Conservation (phyloP, 148 eudicot genomes). For the Nepenthes gracilis region DNA sequence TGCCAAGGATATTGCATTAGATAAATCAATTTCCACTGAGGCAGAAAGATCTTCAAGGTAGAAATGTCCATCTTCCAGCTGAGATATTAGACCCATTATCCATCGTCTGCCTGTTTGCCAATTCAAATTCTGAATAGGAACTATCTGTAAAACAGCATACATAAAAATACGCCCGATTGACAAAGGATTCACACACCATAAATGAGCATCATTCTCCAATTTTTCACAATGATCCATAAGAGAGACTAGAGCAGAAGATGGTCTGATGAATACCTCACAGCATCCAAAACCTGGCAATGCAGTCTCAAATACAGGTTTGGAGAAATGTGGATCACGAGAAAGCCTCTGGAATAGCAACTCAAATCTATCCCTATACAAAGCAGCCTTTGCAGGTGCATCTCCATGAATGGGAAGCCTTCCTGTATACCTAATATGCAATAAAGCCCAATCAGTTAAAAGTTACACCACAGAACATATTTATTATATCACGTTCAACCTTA, state of each 20-base stretch:
- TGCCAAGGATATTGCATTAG: slow-evolving; percentile 81
- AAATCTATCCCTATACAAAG: slow-evolving; percentile 77
- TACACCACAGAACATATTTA: not conserved
- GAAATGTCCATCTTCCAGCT: slow-evolving; percentile 96
- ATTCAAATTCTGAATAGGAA: slow-evolving; percentile 80
- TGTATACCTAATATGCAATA: slow-evolving; percentile 29
- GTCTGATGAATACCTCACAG: slow-evolving; percentile 55
- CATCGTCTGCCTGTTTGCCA: slow-evolving; percentile 79
- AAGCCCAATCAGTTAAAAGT: not conserved
- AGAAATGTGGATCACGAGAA: slow-evolving; percentile 75
- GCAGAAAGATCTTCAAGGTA: slow-evolving; percentile 93
- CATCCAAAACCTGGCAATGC: slow-evolving; percentile 45
- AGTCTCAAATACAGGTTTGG: slow-evolving; percentile 62
- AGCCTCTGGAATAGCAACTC: slow-evolving; percentile 64
- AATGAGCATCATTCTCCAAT: too few species aligned
- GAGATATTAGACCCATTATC: slow-evolving; percentile 96
- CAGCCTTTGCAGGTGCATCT: slow-evolving; percentile 68
- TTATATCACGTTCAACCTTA: not conserved
- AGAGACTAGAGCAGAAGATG: not conserved
- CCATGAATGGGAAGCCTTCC: slow-evolving; percentile 73
- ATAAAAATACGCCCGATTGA: not conserved
- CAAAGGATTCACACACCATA: not conserved
- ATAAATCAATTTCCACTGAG: slow-evolving; percentile 79
- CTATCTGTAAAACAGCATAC: slow-evolving; percentile 42
- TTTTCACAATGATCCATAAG: not conserved